Evolutionary conservation across 805 yeast genomes (phyloP).

Genomic region (Wickerhamomyces bovis): DNA sequence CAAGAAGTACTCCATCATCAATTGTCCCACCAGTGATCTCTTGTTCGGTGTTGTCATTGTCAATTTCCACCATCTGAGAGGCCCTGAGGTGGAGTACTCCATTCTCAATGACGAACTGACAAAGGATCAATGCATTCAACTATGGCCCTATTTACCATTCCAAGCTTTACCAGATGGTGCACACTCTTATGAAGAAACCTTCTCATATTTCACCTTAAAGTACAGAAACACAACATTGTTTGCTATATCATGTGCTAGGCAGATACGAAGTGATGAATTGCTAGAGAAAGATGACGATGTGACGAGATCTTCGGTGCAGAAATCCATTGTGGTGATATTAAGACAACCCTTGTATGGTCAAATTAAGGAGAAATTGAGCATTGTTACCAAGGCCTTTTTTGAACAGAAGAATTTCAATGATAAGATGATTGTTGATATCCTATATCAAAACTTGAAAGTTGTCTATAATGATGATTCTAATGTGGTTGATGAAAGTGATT

Average conservation of each 20-base stretch:
- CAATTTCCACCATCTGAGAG: constrained; percentile 87
- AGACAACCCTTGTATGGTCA: constrained; percentile 85
- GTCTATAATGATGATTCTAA: constrained; percentile 27
- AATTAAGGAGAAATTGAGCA: constrained; percentile 82
- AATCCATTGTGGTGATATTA: constrained; percentile 81
- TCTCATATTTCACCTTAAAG: constrained; percentile 80
- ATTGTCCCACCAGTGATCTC: constrained; percentile 25
- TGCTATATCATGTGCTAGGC: constrained; percentile 92
- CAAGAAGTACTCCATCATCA: constrained; percentile 17
- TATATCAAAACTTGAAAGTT: constrained; percentile 59
- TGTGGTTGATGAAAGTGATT: constrained; percentile 44
- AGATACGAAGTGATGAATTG: constrained; percentile 59
- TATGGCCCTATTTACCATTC: constrained; percentile 88
- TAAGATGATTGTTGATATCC: constrained; percentile 54
- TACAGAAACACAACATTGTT: constrained; percentile 68
- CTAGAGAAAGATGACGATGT: constrained; percentile 52
- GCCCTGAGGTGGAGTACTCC: constrained; percentile 96
- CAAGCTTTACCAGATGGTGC: constrained; percentile 96
- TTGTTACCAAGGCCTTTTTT: constrained; percentile 83
- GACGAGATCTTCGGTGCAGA: constrained; percentile 85
- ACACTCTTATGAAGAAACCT: constrained; percentile 89
- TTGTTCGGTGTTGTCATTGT: constrained; percentile 84
- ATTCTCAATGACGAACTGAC: constrained; percentile 29
- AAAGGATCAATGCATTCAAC: constrained; percentile 21
- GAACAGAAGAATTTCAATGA: constrained; percentile 75